Percentiles rank a stretch among this genome's conserved stretches.
Evolutionary conservation across 768 basidiomycete genomes (phyloP).

Genomic region (Termitomyces sp.): DNA sequence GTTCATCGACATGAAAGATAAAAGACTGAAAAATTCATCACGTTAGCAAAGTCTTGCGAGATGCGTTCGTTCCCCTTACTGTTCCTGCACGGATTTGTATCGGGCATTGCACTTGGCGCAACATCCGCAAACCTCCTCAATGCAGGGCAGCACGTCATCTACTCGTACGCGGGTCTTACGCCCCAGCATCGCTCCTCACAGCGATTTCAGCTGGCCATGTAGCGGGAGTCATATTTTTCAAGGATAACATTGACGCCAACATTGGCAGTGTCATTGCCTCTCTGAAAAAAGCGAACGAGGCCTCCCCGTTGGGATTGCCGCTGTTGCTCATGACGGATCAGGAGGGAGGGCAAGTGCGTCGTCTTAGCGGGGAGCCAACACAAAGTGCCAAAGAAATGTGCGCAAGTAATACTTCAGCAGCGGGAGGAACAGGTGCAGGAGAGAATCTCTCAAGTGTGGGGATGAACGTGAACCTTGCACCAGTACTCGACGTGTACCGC

Average conservation of each 20-base stretch:
- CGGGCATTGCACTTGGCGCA: not conserved
- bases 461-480: constrained; percentile 16
- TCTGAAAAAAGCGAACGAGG: constrained; percentile 13
- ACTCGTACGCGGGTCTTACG: constrained; percentile 10
- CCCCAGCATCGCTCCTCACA: constrained; percentile 10
- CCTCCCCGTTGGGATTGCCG: constrained; percentile 8
- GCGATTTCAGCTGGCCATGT: constrained; percentile 12
- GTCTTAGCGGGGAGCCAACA: constrained; percentile 12
- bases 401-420: constrained; percentile 2
- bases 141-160: constrained; percentile 15
- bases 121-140: constrained; percentile 5
- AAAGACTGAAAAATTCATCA: not conserved
- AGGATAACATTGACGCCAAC: constrained; percentile 10
- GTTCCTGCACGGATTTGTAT: not conserved
- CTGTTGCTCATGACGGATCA: constrained; percentile 16
- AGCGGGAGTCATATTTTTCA: constrained; percentile 14
- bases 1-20: not conserved
- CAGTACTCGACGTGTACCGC: constrained; percentile 15
- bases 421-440: constrained; percentile 9
- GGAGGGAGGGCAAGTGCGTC: constrained; percentile 14
- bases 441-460: constrained; percentile 11
- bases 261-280: constrained; percentile 8
- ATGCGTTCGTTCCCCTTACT: constrained; percentile 2
- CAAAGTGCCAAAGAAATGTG: constrained; percentile 15
- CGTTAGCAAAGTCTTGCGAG: not conserved